phyloP scores from a whole-genome alignment of 257 asterid species.

The Ehretia macrophylla region DNA sequence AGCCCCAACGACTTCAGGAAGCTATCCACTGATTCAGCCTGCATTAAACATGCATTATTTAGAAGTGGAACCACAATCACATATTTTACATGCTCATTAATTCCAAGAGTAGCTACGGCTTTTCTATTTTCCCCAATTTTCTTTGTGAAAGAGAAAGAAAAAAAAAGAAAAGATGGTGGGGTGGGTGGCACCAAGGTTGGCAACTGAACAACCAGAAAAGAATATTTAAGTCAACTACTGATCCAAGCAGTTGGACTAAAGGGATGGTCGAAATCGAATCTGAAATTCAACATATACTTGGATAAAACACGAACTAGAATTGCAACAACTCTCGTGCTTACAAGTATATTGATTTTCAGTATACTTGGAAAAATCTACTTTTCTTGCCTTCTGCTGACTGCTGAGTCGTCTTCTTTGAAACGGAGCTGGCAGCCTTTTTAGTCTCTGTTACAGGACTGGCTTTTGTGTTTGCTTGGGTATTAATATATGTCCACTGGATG shows the following conservation, averaged over 20 bases:
- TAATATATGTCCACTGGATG: conserved; percentile 46
- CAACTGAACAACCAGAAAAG: no score
- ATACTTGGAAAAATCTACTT: background rate
- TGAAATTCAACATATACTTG: no score
- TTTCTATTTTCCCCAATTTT: no score
- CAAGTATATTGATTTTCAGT: background rate
- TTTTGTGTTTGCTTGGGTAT: conserved; percentile 41
- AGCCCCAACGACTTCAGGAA: conserved; percentile 85
- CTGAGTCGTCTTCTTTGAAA: conserved; percentile 53
- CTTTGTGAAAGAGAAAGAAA: no score
- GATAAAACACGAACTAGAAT: no score
- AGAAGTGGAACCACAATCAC: conserved; percentile 6
- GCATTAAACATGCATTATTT: conserved; percentile 27
- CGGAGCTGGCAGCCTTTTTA: conserved; percentile 33
- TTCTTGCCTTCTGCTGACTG: conserved; percentile 55
- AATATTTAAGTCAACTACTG: no score
- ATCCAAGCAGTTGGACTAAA: no score
- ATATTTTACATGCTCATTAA: background rate
- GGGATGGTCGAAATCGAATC: no score
- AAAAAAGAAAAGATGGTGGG: no score
- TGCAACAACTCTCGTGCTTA: background rate
- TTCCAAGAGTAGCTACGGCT: background rate
- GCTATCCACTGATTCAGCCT: conserved; percentile 78
- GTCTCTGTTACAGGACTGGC: conserved; percentile 42
- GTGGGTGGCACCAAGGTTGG: no score